Percentiles rank a stretch among this genome's conserved stretches.
Evolutionary conservation across 129 eudicot genomes (phyloP).

Genomic region (Ambrosia trifida): DNA sequence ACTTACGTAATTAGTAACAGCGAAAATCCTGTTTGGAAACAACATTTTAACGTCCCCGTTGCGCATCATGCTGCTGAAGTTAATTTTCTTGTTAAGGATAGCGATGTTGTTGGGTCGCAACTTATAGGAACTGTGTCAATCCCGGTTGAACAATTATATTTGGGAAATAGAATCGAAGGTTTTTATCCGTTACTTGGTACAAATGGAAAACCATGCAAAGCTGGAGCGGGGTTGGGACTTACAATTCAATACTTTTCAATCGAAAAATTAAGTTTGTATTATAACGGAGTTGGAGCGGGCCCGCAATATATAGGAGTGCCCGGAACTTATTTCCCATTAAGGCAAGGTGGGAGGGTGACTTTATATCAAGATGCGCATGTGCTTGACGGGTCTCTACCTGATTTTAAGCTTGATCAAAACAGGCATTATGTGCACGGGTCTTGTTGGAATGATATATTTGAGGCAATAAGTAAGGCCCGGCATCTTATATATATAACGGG

Average conservation of each 20-base stretch:
- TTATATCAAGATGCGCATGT: slow-evolving; percentile 99
- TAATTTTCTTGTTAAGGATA: slow-evolving; percentile 85
- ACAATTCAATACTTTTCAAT: slow-evolving; percentile 79
- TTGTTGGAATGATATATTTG: slow-evolving; percentile 92
- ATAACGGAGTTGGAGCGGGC: slow-evolving; percentile 82
- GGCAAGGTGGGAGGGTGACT: slow-evolving; percentile 85
- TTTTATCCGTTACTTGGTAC: slow-evolving; percentile 61
- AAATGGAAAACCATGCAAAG: slow-evolving; percentile 76
- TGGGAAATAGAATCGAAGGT: slow-evolving; percentile 65
- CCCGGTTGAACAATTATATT: slow-evolving; percentile 72
- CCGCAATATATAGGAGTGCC: slow-evolving; percentile 42
- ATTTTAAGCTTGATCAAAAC: slow-evolving; percentile 64
- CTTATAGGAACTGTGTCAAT: slow-evolving; percentile 78
- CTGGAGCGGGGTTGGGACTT: slow-evolving; percentile 77
- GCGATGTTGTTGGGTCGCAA: slow-evolving; percentile 92
- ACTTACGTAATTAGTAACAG: slow-evolving; percentile 79
- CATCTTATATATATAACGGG: slow-evolving; percentile 84
- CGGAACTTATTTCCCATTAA: slow-evolving; percentile 85
- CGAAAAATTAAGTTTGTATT: slow-evolving; percentile 59
- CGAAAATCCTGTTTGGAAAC: slow-evolving; percentile 93
- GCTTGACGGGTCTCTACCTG: slow-evolving; percentile 66
- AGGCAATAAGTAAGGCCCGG: slow-evolving; percentile 87
- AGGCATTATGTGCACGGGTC: slow-evolving; percentile 81
- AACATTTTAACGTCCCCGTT: slow-evolving; percentile 81
- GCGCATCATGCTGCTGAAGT: slow-evolving; percentile 91